Evolutionary conservation across 164 flowering plant species (phyloP).

Genomic region (Sedum album): DNA sequence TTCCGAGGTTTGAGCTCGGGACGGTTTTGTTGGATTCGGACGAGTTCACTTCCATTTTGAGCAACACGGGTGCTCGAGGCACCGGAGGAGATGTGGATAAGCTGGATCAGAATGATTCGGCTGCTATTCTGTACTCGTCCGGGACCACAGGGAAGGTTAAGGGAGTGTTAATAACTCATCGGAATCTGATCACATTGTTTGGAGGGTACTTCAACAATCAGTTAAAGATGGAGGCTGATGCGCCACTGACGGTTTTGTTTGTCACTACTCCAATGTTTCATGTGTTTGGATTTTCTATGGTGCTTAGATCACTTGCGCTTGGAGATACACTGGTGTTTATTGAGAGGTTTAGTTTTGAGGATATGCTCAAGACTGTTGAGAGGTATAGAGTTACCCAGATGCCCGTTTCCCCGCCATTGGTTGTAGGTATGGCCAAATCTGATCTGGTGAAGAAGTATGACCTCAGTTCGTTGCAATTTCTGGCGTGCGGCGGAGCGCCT

Average conservation of each 20-base stretch:
- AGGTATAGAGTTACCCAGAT: constrained; percentile 22
- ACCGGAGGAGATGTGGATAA: neutral
- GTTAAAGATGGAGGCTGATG: neutral
- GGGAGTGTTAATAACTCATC: constrained; percentile 64
- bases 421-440: constrained; percentile 29
- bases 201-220: constrained; percentile 17
- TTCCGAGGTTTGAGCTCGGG: constrained; percentile 25
- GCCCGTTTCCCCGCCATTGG: constrained; percentile 38
- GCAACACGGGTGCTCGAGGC: neutral
- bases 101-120: constrained; percentile 49
- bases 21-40: constrained; percentile 33
- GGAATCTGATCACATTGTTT: constrained; percentile 50
- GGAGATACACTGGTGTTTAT: constrained; percentile 38
- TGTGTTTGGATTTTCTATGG: constrained; percentile 66
- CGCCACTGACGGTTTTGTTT: constrained; percentile 26
- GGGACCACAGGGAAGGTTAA: constrained; percentile 81
- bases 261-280: constrained; percentile 66
- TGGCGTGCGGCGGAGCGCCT: constrained; percentile 85
- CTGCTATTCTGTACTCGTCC: constrained; percentile 76
- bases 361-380: constrained; percentile 45
- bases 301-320: constrained; percentile 34
- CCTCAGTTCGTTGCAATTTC: constrained; percentile 18
- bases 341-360: constrained; percentile 51
- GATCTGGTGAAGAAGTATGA: constrained; percentile 23
- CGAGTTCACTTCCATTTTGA: constrained; percentile 26